Percentiles rank a stretch among this genome's conserved stretches.
These are phyloP conservation scores for Plicaturopsis crispa DNA, from an alignment of 768 basidiomycete species.

Conservation along the genomic window DNA sequence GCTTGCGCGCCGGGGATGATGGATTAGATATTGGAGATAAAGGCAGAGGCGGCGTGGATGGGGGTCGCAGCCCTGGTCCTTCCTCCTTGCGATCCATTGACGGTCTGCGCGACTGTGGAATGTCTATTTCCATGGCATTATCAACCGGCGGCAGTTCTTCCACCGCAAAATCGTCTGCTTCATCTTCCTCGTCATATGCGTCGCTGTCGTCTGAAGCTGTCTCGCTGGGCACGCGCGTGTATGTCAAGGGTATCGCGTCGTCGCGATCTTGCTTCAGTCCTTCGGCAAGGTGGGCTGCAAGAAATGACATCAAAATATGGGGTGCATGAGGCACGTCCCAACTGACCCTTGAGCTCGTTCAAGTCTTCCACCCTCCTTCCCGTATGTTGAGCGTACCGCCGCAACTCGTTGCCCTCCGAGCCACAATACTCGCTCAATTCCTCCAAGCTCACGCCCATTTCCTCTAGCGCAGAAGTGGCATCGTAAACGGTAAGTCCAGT, in stretches of 20 bases:
- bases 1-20: constrained; percentile 49
- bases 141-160: constrained; percentile 15
- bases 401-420: constrained; percentile 64
- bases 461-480: constrained; percentile 59
- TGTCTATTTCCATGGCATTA: constrained; percentile 24
- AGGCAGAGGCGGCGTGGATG: constrained; percentile 37
- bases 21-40: constrained; percentile 54
- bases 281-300: constrained; percentile 49
- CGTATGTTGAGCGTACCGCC: constrained; percentile 59
- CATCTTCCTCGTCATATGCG: constrained; percentile 24
- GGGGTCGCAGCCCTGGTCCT: constrained; percentile 13
- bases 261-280: constrained; percentile 49
- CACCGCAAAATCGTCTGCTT: constrained; percentile 20
- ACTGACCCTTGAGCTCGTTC: constrained; percentile 63
- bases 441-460: constrained; percentile 63
- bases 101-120: constrained; percentile 7
- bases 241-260: constrained; percentile 48
- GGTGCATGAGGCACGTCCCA: constrained; percentile 13
- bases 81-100: constrained; percentile 6
- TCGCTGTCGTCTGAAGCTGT: constrained; percentile 24
- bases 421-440: constrained; percentile 62
- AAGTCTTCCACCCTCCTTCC: constrained; percentile 64
- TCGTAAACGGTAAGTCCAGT: constrained; percentile 49
- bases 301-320: constrained; percentile 19
- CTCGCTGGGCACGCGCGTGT: constrained; percentile 27